Base-by-base conservation (phyloP, 495 filamentous ascomycete species). In the Xylaria nigripes region DNA sequence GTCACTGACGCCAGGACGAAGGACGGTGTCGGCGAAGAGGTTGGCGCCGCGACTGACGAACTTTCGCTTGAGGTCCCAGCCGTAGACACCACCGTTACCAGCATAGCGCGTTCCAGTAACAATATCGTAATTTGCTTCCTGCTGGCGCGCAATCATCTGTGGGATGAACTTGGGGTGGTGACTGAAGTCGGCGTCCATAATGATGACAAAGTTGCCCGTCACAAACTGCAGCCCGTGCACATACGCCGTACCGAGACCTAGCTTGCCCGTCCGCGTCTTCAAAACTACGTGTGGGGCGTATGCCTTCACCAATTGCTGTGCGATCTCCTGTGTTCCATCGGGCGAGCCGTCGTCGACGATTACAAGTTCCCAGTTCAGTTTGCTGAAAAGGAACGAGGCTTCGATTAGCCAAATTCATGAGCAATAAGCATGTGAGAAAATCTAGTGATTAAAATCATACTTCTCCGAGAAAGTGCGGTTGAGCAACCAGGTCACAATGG, bases 121-220 rank as follows among this genome's bases (percentile, higher is more conserved):
- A 64, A 98, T 98, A 65, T 98, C 93, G 72, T 87, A 93, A 69
- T 87, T 81, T 58, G 72, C 76, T 21, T 65, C 68, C 70, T 76
- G 76, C 71, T 92, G 89, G 62, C 79, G 81, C 50, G 73, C 72
- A 56, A 95, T 88, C 89, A 96, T 94, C 62, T 85, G 74, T 51
- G 87, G 81, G 66, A 96, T 89, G 78, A 95, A 96, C 75, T 95
- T 95, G 64, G 90, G 90, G 73, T 98, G 93, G 76, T 98, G 94
- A 65, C 82, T 87, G 82, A 98, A 98, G 72, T 98, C 93, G 70
- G 93, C 93, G 76, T 98, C 93, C 93, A 98, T 97, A 78, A 98
- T 98, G 76, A 98, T 88, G 54, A 98, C 86, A 70, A 81, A 97
- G 77, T 90, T 96, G 58, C 93, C 93, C 21, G 83, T 88, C 32